These are phyloP conservation scores for Suhomyces pyralidae DNA, from an alignment of 805 yeast species.

Conservation along the genomic window DNA sequence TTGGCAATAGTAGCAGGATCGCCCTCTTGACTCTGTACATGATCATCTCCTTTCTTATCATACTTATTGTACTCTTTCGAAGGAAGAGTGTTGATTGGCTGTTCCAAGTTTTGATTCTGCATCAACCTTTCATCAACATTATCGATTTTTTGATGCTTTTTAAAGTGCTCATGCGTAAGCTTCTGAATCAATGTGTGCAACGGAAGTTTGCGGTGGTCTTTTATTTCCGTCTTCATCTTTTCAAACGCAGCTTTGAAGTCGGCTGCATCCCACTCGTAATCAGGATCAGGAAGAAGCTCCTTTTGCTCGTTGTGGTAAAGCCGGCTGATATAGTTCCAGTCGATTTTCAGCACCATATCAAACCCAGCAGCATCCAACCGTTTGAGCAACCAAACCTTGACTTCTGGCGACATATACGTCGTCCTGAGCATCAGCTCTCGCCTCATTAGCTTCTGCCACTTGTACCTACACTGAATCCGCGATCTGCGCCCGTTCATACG, in stretches of 20 bases:
- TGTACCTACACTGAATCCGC: conserved; percentile 91
- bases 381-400: conserved; percentile 39
- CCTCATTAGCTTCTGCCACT: conserved; percentile 81
- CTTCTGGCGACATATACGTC: conserved; percentile 28
- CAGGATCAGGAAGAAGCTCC: conserved; percentile 10
- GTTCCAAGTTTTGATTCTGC: neutral
- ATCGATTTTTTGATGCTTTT: neutral
- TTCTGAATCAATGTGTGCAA: conserved; percentile 2
- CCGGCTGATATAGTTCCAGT: conserved; percentile 35
- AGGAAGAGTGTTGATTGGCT: neutral
- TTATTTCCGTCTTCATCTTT: conserved; percentile 50
- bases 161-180: neutral
- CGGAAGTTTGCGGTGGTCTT: conserved; percentile 32
- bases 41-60: neutral
- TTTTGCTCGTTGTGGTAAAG: conserved; percentile 26
- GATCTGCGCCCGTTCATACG: conserved; percentile 85
- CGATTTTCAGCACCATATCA: conserved; percentile 24
- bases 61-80: neutral
- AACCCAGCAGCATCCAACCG: conserved; percentile 25
- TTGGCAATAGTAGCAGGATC: conserved; percentile 35
- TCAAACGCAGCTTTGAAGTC: conserved; percentile 65
- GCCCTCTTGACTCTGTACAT: neutral
- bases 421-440: conserved; percentile 44
- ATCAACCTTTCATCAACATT: neutral
- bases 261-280: conserved; percentile 50